Base-by-base conservation (phyloP, 179 eudicot species). In the Patellifolia procumbens region DNA sequence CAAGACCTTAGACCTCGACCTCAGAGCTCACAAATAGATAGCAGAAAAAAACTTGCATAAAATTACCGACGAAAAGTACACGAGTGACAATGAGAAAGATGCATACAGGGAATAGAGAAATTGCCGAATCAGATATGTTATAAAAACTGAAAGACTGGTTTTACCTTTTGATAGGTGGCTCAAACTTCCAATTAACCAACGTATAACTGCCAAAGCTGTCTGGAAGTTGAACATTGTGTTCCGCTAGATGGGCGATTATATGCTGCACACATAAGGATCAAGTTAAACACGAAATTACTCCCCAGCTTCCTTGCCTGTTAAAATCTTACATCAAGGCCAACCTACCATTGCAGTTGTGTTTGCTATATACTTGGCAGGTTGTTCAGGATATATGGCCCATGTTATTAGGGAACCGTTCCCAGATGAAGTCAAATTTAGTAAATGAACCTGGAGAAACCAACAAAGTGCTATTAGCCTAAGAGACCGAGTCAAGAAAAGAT, bases 321-420 rank as follows among this genome's bases (percentile, higher is more conserved):
- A 52, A 48, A n/a, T 29, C 34, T 13, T 31, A 72, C 59, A 28
- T 39, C 35, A 56, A 72, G 58, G 46, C 34, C 45, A 55, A 62
- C 64, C 58, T 69, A 95, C 99, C 91, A 70, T 76, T 79, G 91
- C 99, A 80, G 91, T 88, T 45, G 88, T 76, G 68, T 91, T 89
- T 46, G 92, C 75, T 46, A 94, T 81, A 75, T 82, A 90, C 70
- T 79, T 80, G 15, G 89, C 86, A 72, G 97, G 84, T 49, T 83
- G 90, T 68, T 81, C 85, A 3, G 99, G 99, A 76, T 73, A 80
- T 55, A 95, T 83, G 70, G 92, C 87, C 97, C 89, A 95, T 71
- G 77, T 87, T 52, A 83, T 78, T 53, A 95, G 79, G 46, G 95
- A 85, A 69, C 86, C 89, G 71, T 89, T 88, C 63, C 87, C 89